Conservation (phyloP, 352 stramenopile genomes). For the Phytophthora boehmeriae region DNA sequence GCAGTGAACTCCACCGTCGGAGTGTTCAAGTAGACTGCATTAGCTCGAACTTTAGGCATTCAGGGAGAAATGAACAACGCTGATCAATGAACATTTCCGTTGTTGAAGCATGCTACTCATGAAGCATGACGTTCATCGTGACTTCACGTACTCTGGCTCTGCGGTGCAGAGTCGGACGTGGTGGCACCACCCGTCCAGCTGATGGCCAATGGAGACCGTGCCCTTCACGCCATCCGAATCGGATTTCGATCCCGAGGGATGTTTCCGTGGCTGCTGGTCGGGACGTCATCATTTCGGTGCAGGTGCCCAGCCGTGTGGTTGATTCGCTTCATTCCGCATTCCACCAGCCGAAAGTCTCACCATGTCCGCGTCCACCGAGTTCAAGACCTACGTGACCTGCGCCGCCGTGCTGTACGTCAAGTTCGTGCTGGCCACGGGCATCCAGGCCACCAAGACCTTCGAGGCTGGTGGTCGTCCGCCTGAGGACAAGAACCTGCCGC, state of each 20-base stretch:
- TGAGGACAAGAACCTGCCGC: constrained; percentile 51
- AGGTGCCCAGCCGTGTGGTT: neutral
- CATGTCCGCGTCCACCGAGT: constrained; percentile 37
- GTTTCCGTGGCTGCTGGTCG: neutral
- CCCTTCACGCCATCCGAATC: constrained; percentile 39
- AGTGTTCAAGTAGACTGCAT: constrained; percentile 33
- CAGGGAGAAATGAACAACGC: neutral
- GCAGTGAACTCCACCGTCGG: constrained; percentile 45
- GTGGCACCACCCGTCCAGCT: constrained; percentile 10
- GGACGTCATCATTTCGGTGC: constrained; percentile 8
- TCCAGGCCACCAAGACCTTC: constrained; percentile 63
- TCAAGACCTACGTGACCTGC: constrained; percentile 68
- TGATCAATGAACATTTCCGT: constrained; percentile 17
- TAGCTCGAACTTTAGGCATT: neutral
- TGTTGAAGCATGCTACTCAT: constrained; percentile 10
- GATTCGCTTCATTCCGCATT: constrained; percentile 13
- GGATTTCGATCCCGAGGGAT: constrained; percentile 10
- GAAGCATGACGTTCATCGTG: too few relatives aligned
- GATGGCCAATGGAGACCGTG: constrained; percentile 11
- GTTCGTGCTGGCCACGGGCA: constrained; percentile 52
- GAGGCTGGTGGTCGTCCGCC: constrained; percentile 45
- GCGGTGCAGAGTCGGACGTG: constrained; percentile 5
- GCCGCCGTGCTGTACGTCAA: constrained; percentile 65
- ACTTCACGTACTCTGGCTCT: too few relatives aligned
- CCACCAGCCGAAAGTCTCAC: constrained; percentile 5